phyloP scores from a whole-genome alignment of 768 basidiomycete genomes.

The Amyloporia xantha region DNA sequence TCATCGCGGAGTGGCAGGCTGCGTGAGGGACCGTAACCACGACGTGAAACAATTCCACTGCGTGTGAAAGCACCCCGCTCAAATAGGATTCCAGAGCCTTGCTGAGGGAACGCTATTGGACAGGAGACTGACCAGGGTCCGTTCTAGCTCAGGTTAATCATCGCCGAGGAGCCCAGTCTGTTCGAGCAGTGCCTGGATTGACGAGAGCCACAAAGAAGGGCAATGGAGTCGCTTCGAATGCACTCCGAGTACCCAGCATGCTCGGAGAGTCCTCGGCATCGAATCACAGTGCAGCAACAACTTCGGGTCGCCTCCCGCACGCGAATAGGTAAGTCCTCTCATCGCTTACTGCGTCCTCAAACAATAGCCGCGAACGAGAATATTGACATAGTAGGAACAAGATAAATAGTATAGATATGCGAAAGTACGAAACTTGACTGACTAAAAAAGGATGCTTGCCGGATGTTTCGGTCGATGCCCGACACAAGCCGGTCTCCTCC shows the following conservation, averaged over 20 bases:
- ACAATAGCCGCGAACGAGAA: background rate
- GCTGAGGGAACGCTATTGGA: background rate
- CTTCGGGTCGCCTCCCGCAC: background rate
- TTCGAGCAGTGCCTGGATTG: slow-evolving; percentile 1
- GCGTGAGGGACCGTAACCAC: no score
- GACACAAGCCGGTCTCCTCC: background rate
- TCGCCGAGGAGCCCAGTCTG: background rate
- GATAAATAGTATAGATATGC: slow-evolving; percentile 5
- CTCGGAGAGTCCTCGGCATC: slow-evolving; percentile 5
- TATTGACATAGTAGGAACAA: background rate
- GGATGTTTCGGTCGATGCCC: background rate
- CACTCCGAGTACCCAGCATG: no score
- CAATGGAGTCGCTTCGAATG: background rate
- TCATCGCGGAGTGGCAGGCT: no score
- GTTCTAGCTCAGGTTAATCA: background rate
- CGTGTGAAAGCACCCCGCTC: background rate
- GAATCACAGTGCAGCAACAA: slow-evolving; percentile 6
- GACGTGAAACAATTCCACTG: no score
- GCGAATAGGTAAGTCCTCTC: background rate
- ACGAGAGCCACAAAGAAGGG: background rate
- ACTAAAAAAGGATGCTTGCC: no score
- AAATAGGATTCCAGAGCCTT: background rate
- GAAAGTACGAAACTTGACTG: no score
- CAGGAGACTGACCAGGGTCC: background rate
- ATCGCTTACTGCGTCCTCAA: background rate